Conservation (phyloP, 768 basidiomycete genomes). For the Paxillus ammoniavirescens region DNA sequence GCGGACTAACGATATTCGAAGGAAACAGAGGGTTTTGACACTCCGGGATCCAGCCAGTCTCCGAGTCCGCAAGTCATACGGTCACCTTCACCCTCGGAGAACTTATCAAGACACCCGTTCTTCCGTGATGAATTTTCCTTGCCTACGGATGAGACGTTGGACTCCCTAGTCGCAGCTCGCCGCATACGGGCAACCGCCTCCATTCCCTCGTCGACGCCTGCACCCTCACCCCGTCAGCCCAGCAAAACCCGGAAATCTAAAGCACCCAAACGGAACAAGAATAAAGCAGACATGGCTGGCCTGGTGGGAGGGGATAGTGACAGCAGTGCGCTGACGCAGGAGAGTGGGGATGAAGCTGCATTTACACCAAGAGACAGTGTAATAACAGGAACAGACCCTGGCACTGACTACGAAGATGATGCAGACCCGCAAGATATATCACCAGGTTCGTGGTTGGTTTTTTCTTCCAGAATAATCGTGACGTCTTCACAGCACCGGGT, state of each 20-base stretch:
- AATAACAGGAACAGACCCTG: slow-evolving; percentile 68
- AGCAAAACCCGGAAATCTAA: slow-evolving; percentile 38
- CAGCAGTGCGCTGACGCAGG: slow-evolving; percentile 79
- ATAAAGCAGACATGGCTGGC: slow-evolving; percentile 60
- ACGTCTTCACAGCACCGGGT: slow-evolving; percentile 16
- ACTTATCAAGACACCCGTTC: slow-evolving; percentile 66
- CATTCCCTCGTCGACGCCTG: slow-evolving; percentile 49
- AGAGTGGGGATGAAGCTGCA: slow-evolving; percentile 71
- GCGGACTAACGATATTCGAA: slow-evolving; percentile 14
- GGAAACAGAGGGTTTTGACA: slow-evolving; percentile 50
- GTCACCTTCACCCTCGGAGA: slow-evolving; percentile 69
- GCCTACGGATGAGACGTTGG: slow-evolving; percentile 59
- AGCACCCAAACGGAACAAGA: slow-evolving; percentile 45
- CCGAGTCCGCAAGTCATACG: slow-evolving; percentile 48
- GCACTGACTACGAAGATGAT: slow-evolving; percentile 73
- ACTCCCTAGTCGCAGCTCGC: slow-evolving; percentile 57
- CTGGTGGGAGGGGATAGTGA: slow-evolving; percentile 82
- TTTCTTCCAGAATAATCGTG: slow-evolving; percentile 5
- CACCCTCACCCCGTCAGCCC: slow-evolving; percentile 48
- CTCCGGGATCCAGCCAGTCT: slow-evolving; percentile 38
- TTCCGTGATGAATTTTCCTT: slow-evolving; percentile 68
- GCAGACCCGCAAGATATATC: slow-evolving; percentile 61
- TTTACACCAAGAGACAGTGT: slow-evolving; percentile 66
- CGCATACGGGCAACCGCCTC: slow-evolving; percentile 66
- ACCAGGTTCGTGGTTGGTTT: slow-evolving; percentile 43